phyloP scores from a whole-genome alignment of 148 eudicot species.

The Camellia granthamiana region DNA sequence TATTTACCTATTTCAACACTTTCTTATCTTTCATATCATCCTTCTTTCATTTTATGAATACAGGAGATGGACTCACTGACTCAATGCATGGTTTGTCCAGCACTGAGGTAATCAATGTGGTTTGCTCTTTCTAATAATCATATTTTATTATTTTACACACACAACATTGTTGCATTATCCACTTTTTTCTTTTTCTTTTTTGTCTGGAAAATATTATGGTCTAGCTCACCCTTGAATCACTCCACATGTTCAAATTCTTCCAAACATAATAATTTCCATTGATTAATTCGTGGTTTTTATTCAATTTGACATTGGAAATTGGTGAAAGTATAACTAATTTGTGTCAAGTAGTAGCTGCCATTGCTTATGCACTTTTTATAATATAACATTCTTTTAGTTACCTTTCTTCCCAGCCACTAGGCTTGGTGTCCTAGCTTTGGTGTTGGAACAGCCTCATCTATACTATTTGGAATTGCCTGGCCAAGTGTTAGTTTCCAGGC shows the following conservation, averaged over 20 bases:
- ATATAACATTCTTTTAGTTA: background rate
- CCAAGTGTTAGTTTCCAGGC: background rate
- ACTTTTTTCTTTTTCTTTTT: slow-evolving; percentile 1
- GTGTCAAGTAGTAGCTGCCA: background rate
- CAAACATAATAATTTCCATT: background rate
- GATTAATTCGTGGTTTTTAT: background rate
- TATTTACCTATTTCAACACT: background rate
- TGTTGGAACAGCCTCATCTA: background rate
- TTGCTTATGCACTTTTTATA: background rate
- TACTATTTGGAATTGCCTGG: background rate
- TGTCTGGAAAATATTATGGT: background rate
- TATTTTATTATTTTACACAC: background rate
- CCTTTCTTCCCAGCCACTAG: background rate
- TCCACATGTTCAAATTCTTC: background rate
- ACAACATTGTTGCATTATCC: background rate
- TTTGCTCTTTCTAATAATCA: background rate
- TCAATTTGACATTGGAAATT: background rate
- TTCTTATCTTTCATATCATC: background rate
- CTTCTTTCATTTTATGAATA: slow-evolving; percentile 18
- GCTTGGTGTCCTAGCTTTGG: background rate
- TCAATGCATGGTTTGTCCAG: slow-evolving; percentile 70
- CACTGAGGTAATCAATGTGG: slow-evolving; percentile 49
- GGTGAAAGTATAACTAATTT: background rate
- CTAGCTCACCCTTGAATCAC: background rate
- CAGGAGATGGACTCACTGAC: slow-evolving; percentile 93